phyloP scores from a whole-genome alignment of 352 stramenopile species.

The Globisporangium heterothallicum region DNA sequence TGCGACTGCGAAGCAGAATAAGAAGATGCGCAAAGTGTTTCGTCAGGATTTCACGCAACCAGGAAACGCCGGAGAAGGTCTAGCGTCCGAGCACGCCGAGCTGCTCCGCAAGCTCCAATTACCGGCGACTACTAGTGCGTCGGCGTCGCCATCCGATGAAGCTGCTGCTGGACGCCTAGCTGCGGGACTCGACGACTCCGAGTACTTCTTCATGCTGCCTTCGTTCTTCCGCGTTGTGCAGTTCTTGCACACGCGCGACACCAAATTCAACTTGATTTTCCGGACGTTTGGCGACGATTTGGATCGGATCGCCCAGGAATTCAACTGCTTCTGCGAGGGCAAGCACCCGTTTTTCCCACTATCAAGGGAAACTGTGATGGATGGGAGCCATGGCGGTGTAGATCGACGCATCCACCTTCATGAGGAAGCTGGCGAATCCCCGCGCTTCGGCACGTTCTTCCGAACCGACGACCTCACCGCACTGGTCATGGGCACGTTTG shows the following conservation, averaged over 20 bases:
- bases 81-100: constrained; percentile 32
- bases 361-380: constrained; percentile 24
- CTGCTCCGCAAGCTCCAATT: constrained; percentile 49
- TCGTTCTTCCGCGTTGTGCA: constrained; percentile 59
- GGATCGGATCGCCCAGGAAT: constrained; percentile 59
- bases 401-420: constrained; percentile 54
- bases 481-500: constrained; percentile 68
- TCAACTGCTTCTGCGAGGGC: constrained; percentile 73
- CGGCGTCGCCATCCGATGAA: neutral
- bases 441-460: constrained; percentile 63
- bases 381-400: constrained; percentile 39
- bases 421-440: constrained; percentile 1
- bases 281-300: constrained; percentile 73
- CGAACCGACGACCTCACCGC: constrained; percentile 39
- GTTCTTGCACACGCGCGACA: constrained; percentile 35
- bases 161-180: neutral
- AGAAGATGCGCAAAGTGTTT: constrained; percentile 50
- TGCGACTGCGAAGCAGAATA: constrained; percentile 43
- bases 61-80: constrained; percentile 40
- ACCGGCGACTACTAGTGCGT: constrained; percentile 8
- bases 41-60: constrained; percentile 58
- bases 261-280: constrained; percentile 73
- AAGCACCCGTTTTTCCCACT: constrained; percentile 53
- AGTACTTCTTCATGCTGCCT: constrained; percentile 60
- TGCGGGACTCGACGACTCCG: constrained; percentile 34